Conservation (phyloP, 2,329 filamentous ascomycete species). For the Penicillium sp. region DNA sequence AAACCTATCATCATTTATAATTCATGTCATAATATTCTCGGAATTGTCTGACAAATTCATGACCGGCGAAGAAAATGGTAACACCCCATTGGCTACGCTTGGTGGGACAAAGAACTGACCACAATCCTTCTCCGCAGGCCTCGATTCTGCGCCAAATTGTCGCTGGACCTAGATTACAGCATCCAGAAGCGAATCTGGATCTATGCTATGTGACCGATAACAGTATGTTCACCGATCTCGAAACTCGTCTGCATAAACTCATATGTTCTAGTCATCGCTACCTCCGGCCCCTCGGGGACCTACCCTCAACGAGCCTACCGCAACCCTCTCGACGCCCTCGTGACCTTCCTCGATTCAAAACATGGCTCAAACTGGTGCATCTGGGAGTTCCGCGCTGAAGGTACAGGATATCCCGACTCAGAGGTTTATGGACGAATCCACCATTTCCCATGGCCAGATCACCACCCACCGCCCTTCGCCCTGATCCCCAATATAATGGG, state of each 20-base stretch:
- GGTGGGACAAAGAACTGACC: not conserved
- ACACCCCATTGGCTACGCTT: not conserved
- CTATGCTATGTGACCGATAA: constrained; percentile 92
- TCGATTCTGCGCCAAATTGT: constrained; percentile 87
- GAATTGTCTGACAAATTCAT: not conserved
- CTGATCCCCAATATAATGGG: constrained; percentile 87
- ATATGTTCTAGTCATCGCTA: constrained; percentile 56
- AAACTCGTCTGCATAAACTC: not conserved
- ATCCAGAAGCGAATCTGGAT: constrained; percentile 85
- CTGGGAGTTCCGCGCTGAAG: constrained; percentile 97
- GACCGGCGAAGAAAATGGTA: constrained; percentile 8
- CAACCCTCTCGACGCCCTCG: constrained; percentile 84
- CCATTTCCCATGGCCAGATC: constrained; percentile 96
- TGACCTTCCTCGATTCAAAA: constrained; percentile 81
- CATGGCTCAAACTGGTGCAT: constrained; percentile 87
- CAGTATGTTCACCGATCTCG: constrained; percentile 37
- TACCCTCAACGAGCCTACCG: constrained; percentile 92
- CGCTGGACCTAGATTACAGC: constrained; percentile 77
- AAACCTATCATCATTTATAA: not conserved
- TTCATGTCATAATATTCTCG: not conserved
- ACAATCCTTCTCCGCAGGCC: constrained; percentile 46
- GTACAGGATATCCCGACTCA: constrained; percentile 89
- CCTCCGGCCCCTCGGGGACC: constrained; percentile 84
- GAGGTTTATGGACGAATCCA: constrained; percentile 82
- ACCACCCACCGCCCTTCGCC: constrained; percentile 91